A percentile compares a stretch with the other conserved stretches of the same genome.
Conservation (phyloP, 768 basidiomycete species). For the Russula sp. region DNA sequence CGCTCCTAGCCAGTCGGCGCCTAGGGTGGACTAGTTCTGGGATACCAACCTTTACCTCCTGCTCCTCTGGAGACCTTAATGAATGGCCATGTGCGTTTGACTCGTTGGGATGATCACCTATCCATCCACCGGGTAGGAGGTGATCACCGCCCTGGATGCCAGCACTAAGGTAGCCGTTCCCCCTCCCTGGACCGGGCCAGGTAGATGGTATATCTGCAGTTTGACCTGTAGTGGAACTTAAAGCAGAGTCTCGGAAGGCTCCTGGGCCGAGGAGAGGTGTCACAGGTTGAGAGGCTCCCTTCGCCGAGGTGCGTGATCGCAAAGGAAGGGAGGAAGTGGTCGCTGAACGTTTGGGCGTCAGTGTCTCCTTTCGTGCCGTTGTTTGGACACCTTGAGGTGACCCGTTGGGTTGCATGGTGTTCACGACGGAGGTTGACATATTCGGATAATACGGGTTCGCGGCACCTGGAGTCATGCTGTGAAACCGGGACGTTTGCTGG, state of each 20-base stretch:
- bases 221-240: constrained; percentile 49
- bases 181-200: constrained; percentile 54
- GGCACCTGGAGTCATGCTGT: constrained; percentile 9
- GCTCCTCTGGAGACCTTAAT: constrained; percentile 12
- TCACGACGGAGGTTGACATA: constrained; percentile 13
- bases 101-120: constrained; percentile 1
- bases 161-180: constrained; percentile 21
- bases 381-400: not conserved
- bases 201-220: constrained; percentile 54
- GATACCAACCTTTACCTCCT: constrained; percentile 46
- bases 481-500: constrained; percentile 22
- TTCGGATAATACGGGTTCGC: constrained; percentile 22
- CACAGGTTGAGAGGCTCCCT: constrained; percentile 32
- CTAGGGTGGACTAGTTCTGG: constrained; percentile 50
- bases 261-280: constrained; percentile 51
- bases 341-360: not conserved
- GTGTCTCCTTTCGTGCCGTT: not conserved
- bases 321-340: constrained; percentile 1
- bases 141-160: constrained; percentile 8
- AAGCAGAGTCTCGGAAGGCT: constrained; percentile 64
- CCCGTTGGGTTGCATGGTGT: constrained; percentile 10
- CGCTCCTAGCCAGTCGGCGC: constrained; percentile 49
- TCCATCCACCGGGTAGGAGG: constrained; percentile 33
- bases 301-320: constrained; percentile 25
- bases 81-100: not conserved